Evolutionary conservation across 2,329 filamentous ascomycete genomes (phyloP), one percentile per base, ranked within the genome.

Genomic region (Aspergillus tamarii): DNA sequence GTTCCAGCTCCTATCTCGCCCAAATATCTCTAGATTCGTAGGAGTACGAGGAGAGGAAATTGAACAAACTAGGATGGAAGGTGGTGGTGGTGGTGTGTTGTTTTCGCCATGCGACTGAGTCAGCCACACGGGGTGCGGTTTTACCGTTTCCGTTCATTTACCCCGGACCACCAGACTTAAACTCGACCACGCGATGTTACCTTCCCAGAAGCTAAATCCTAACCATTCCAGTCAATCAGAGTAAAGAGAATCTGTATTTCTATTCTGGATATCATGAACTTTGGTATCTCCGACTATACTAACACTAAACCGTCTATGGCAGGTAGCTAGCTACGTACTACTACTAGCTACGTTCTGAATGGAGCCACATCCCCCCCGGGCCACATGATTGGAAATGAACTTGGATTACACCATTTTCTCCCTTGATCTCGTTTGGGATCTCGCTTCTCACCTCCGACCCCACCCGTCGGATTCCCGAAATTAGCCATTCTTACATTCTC

Each of bases 401-500:
- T 39, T 21, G 52, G 52, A 55, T 55, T 39, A 39, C 52, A 55
- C 52, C 52, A 55, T 55, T 55, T n/a, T 23, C 16, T 9, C 28
- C 30, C 28, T 30, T 34, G n/a, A 53, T 53, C 50, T 34, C 50
- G 48, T 32, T 53, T 8, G n/a, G 21, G 14, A 21, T 28, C 26
- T n/a, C 19, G 50, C 12, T 32, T 28, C 21, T 34, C 6, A 21
- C 16, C 11, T 36, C 52, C 52, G 52, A 54, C 32, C 19, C 32
- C 52, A 54, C 28, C 52, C 52, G 52, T 54, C 52, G 52, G 52
- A 54, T 54, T 54, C 52, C 52, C 52, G 52, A 36, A n/a, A 10
- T 23, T 30, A 36, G 52, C 30, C 52, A 36, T 21, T 36, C 28
- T 26, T 41, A 41, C n/a, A 7, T 55, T 26, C 32, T 55, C 52